Evolutionary conservation across 192 early-diverging fungal genomes (phyloP).

Genomic region (Radiomyces spectabilis): DNA sequence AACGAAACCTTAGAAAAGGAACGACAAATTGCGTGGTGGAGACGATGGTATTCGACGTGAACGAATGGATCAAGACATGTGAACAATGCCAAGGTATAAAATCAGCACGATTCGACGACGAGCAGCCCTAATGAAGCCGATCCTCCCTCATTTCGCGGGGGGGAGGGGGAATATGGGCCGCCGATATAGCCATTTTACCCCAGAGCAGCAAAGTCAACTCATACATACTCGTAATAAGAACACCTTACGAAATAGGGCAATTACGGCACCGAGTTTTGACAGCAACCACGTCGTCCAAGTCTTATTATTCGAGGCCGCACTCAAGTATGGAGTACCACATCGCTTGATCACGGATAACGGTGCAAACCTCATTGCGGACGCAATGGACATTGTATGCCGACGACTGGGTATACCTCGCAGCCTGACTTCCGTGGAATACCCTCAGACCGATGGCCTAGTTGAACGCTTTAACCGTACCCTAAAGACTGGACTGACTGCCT

Average conservation of each 20-base stretch:
- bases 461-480: slow-evolving; percentile 1
- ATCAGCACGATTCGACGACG: background rate
- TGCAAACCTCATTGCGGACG: background rate
- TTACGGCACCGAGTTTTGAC: background rate
- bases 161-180: background rate
- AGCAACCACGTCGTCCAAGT: background rate
- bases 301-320: background rate
- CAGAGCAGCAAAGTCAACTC: background rate
- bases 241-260: slow-evolving; percentile 1
- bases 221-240: slow-evolving; percentile 1
- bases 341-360: slow-evolving; percentile 3
- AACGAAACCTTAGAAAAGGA: background rate
- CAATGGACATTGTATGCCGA: background rate
- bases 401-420: background rate
- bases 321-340: background rate
- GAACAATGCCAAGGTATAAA: slow-evolving; percentile 1
- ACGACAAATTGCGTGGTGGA: background rate
- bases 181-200: background rate
- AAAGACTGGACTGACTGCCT: background rate
- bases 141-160: background rate
- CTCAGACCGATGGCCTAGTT: slow-evolving; percentile 7
- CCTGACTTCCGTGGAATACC: slow-evolving; percentile 2
- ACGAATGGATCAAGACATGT: background rate
- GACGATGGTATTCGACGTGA: background rate
- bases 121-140: background rate